Percentiles rank a stretch among this genome's conserved stretches.
Evolutionary conservation across 805 yeast genomes (phyloP).

Genomic region (Lachancea dasiensis): DNA sequence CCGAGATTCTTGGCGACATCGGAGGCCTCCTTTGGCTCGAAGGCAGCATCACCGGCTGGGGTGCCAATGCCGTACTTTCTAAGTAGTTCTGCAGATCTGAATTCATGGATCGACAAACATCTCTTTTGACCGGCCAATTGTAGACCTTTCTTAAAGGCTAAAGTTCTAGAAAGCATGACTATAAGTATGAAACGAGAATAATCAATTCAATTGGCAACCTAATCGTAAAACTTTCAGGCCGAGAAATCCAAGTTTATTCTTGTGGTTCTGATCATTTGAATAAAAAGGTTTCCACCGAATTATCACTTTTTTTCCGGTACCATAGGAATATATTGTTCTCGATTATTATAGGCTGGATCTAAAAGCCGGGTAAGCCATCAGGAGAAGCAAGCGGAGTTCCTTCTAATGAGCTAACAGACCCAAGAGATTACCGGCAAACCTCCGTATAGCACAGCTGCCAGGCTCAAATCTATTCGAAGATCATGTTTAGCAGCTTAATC

Average conservation of each 20-base stretch:
- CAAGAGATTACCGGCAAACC: too few species aligned
- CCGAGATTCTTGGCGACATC: conserved; percentile 67
- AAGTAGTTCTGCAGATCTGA: conserved; percentile 85
- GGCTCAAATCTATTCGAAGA: too few species aligned
- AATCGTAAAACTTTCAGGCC: neutral
- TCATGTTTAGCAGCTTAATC: too few species aligned
- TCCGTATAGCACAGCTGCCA: too few species aligned
- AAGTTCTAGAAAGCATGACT: conserved; percentile 7
- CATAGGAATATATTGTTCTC: neutral
- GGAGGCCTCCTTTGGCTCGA: conserved; percentile 83
- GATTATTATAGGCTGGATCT: neutral
- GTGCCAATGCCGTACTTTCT: conserved; percentile 80
- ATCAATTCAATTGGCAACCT: conserved; percentile 5
- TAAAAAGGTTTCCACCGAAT: too few species aligned
- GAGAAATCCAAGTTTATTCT: neutral
- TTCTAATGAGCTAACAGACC: too few species aligned
- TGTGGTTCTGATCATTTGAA: neutral
- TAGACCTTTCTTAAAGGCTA: conserved; percentile 3
- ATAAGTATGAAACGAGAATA: neutral
- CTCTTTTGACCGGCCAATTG: conserved; percentile 36
- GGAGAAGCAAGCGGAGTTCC: too few species aligned
- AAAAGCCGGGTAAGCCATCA: neutral
- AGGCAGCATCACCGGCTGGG: conserved; percentile 88
- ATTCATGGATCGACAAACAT: conserved; percentile 88
- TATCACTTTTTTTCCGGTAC: neutral